phyloP scores from a whole-genome alignment of 163 green algal genomes.

The Volvox carteri region DNA sequence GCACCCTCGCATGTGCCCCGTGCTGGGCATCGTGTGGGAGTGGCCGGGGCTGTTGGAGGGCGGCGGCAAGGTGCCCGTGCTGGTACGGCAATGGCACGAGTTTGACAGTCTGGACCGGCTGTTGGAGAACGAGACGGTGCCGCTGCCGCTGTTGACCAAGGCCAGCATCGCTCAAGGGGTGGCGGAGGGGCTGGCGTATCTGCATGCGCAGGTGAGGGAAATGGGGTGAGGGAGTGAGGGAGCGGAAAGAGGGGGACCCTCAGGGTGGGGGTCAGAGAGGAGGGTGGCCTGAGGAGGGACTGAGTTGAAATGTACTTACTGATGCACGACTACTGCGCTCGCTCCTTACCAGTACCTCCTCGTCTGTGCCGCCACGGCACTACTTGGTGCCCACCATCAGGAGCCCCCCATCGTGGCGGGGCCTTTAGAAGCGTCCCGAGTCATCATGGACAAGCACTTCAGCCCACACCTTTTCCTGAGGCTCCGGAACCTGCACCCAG shows the following conservation, averaged over 20 bases:
- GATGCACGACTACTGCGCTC: too few relatives aligned
- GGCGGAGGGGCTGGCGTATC: constrained; percentile 35
- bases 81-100: constrained; percentile 53
- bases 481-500: constrained; percentile 26
- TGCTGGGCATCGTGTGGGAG: constrained; percentile 55
- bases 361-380: too few relatives aligned
- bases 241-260: too few relatives aligned
- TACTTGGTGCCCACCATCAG: too few relatives aligned
- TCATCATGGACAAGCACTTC: constrained; percentile 51
- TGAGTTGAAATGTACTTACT: too few relatives aligned
- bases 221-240: too few relatives aligned
- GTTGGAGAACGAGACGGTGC: constrained; percentile 56
- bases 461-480: constrained; percentile 45
- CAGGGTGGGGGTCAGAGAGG: too few relatives aligned
- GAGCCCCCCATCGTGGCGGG: constrained; percentile 23
- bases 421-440: neutral
- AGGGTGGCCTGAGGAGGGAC: too few relatives aligned
- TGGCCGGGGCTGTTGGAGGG: constrained; percentile 28
- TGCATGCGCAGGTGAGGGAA: constrained; percentile 52
- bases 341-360: too few relatives aligned
- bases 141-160: constrained; percentile 48
- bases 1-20: constrained; percentile 47
- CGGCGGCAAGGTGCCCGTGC: constrained; percentile 19
- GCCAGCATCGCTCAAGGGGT: constrained; percentile 10
- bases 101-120: constrained; percentile 24